Base-by-base conservation (phyloP, 345 rosid genomes). In the Moringa oleifera region DNA sequence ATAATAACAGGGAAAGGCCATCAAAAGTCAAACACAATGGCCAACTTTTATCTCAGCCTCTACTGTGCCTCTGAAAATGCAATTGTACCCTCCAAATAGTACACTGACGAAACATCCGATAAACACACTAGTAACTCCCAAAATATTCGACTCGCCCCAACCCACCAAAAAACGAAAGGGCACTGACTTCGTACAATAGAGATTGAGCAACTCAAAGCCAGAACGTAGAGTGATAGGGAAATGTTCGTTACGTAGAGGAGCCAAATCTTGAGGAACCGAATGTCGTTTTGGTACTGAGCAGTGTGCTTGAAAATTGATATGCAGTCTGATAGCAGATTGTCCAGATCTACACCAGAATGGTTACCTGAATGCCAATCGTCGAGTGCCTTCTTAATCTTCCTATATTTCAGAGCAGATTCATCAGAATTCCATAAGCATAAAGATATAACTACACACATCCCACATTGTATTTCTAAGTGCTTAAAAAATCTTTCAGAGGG, bases 241-340 rank as follows among this genome's bases (percentile, higher is more conserved):
- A 33, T 33, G 37, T 33, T 5, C 11, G 5, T 79, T 94, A 94
- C 97, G 46, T 85, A 81, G 66, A 94, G 83, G 59, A 94, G 73
- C 88, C 97, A 90, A 74, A 90, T 85, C 82, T 90, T 90, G 75
- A 94, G 97, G 75, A 94, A 90, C 76, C 96, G 80, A 76, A 82
- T 65, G 74, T 94, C 97, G 55, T 88, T 76, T 60, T 72, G 81
- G 79, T 85, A 86, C 59, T 67, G 84, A 24, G 70, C n/a, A 63
- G 71, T 68, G 63, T 80, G 75, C 85, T 82, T 85, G 84, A 73
- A 90, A 66, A 65, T 75, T 4, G 65, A 60, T 51, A 90, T 71
- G 58, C 93, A 88, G 23, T 85, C 79, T 0, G 23, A 59, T 10
- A 86, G 62, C 59, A 90, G 79, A 73, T 73, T 66, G 45, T 81